Conservation (phyloP, 163 green algal species). For the Botryococcus braunii region DNA sequence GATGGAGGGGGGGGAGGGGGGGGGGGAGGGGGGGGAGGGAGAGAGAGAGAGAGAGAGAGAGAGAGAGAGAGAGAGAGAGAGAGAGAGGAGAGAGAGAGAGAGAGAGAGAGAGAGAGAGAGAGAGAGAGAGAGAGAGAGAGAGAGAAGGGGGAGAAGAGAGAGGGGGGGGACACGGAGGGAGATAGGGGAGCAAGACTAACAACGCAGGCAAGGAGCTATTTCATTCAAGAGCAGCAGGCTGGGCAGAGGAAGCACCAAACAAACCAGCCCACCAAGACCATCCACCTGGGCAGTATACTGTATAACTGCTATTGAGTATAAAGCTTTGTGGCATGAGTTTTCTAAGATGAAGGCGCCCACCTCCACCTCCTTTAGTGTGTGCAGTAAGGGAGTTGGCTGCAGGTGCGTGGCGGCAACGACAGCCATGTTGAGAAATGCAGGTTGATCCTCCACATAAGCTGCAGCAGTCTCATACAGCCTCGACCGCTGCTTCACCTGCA, state of each 20-base stretch:
- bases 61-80: background rate
- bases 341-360: conserved; percentile 7
- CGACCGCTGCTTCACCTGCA: conserved; percentile 39
- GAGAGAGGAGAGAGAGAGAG: background rate
- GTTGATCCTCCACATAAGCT: conserved; percentile 77
- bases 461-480: conserved; percentile 71
- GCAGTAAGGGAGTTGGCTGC: conserved; percentile 49
- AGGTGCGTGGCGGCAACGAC: conserved; percentile 51
- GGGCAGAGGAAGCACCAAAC: background rate
- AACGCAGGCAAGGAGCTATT: background rate
- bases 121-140: background rate
- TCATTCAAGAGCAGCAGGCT: background rate
- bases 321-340: too few species aligned
- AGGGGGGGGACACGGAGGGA: background rate
- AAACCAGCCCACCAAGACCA: background rate
- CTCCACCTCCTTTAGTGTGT: conserved; percentile 70
- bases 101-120: background rate
- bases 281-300: too few species aligned
- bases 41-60: background rate
- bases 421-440: conserved; percentile 81
- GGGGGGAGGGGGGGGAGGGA: too few species aligned
- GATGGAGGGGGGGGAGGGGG: background rate
- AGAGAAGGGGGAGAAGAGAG: background rate
- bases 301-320: too few species aligned
- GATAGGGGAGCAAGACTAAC: background rate